Base-by-base conservation (phyloP, 768 basidiomycete species). In the Lentinula sp. region DNA sequence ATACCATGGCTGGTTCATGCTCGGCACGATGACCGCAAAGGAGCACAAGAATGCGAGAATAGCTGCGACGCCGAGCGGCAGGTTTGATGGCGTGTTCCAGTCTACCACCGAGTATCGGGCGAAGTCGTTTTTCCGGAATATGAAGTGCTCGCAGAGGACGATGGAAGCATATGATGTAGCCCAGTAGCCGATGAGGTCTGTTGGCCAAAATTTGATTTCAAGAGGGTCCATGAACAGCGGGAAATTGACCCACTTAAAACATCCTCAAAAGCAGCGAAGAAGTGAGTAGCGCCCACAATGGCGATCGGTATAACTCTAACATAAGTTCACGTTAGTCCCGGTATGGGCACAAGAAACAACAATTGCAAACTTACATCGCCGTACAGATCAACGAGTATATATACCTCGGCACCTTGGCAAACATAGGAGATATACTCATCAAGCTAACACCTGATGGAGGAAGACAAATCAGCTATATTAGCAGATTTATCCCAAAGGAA, bases 1-100 rank as follows among this genome's bases (percentile, higher is more conserved):
- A 67, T 83, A 91, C 83, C 85, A 91, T 13, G 76, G 81, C 66
- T 93, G 88, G 61, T 81, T 74, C 84, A 92, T 92, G 54, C 77
- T 83, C 5, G 87, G 84, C 5, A 91, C 73, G 23, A 86, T 72
- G 20, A 90, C 74, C 6, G 73, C 82, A 58, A 85, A 84, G 2
- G 84, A 76, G 12, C 81, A 74, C 0, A 76, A 59, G 53, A 78
- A 77, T 0, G 90, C 79, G 0, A 76, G 59, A 5, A 88, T 64
- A 2, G 88, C 89, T 3, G 90, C 85, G 20, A 79, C 65, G 2
- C 90, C 91, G 13, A 78, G 74, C 7, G 37, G 37, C 8, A 39
- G 77, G 32, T 71, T 70, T 12, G 66, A 67, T 6, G 82, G 75
- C 39, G 74, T 71, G 66, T 90, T 77, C 86, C 88, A 93, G 45